Evolutionary conservation across 805 yeast genomes (phyloP).

Genomic region (Wickerhamiella azyma): DNA sequence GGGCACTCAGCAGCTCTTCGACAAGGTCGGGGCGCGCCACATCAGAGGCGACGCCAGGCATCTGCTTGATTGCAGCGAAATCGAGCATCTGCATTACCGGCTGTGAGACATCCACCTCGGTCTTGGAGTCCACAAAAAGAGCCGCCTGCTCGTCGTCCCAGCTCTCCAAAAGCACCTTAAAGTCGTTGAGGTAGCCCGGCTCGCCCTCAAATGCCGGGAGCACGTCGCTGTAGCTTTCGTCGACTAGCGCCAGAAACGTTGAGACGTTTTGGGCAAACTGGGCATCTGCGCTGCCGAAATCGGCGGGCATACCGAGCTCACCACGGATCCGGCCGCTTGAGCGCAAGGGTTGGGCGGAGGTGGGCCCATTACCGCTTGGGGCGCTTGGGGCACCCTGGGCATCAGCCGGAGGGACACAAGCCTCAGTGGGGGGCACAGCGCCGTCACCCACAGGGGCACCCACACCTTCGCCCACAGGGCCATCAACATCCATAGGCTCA

Average conservation of each 20-base stretch:
- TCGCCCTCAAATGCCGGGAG: constrained; percentile 3
- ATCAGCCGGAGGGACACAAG: too few relatives aligned
- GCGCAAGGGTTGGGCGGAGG: not conserved
- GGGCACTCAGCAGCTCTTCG: not conserved
- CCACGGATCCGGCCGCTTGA: not conserved
- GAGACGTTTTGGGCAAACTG: constrained; percentile 6
- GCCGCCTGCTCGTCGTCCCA: constrained; percentile 28
- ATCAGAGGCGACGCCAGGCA: constrained; percentile 13
- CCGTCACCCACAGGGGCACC: too few relatives aligned
- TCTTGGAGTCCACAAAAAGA: constrained; percentile 13
- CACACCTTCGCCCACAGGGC: too few relatives aligned
- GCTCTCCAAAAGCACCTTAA: constrained; percentile 24
- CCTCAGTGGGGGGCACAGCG: too few relatives aligned
- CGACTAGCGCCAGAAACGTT: constrained; percentile 1
- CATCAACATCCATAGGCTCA: not conserved
- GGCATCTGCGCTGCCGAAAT: constrained; percentile 3
- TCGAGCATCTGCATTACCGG: constrained; percentile 22
- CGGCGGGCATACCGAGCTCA: constrained; percentile 3
- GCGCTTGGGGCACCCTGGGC: too few relatives aligned
- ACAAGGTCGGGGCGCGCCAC: constrained; percentile 24
- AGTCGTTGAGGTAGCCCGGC: constrained; percentile 20
- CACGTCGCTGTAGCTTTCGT: constrained; percentile 3
- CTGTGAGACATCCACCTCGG: constrained; percentile 16
- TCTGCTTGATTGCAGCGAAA: constrained; percentile 18
- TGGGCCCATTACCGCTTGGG: too few relatives aligned